Conservation (phyloP, 495 filamentous ascomycete genomes). For the Tuber umbilicatum region DNA sequence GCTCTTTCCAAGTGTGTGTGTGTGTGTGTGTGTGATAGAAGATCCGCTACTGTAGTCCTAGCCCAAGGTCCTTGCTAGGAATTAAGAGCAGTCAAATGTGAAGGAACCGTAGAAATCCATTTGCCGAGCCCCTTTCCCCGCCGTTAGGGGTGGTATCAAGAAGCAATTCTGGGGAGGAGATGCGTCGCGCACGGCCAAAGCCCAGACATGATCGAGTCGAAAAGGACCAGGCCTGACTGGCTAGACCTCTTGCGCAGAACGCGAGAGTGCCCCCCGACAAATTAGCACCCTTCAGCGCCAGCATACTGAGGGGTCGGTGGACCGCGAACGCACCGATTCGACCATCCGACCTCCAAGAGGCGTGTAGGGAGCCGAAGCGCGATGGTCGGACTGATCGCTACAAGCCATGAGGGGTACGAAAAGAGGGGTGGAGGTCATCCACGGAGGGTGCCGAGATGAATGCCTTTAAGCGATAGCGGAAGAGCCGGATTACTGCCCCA, state of each 20-base stretch:
- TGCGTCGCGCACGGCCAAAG: background rate
- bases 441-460: background rate
- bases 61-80: background rate
- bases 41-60: background rate
- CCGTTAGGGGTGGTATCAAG: background rate
- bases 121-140: background rate
- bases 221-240: background rate
- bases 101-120: background rate
- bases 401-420: background rate
- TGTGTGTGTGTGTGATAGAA: background rate
- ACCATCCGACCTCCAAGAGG: background rate
- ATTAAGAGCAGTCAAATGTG: background rate
- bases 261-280: background rate
- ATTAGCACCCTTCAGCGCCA: background rate
- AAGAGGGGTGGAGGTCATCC: background rate
- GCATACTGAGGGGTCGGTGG: background rate
- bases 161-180: background rate
- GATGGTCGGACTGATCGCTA: background rate
- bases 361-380: background rate
- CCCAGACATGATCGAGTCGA: background rate
- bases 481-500: background rate
- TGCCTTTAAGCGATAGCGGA: background rate
- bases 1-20: background rate
- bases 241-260: background rate
- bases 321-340: background rate